Base-by-base conservation (phyloP, 345 rosid genomes). In the Combretum micranthum region DNA sequence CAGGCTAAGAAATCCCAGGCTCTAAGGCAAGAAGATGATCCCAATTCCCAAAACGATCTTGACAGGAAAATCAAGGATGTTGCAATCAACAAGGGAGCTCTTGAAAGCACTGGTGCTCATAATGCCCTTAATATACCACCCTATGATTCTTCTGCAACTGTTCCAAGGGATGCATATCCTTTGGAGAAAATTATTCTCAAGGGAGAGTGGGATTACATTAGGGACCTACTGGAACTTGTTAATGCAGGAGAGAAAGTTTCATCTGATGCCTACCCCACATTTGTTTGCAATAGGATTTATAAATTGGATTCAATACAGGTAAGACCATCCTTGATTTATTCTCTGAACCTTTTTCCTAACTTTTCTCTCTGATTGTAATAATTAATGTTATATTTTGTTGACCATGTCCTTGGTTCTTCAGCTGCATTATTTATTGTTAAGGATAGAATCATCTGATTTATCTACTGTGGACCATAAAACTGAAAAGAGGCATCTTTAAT, bases 61-160 rank as follows among this genome's bases (percentile, higher is more conserved):
- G 86, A 65, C 6, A 54, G 47, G 64, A 69, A 78, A 69, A 77
- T 85, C 47, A 71, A 71, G 52, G 57, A 74, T 12, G 70, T 74
- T 13, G 63, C 65, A 16, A 67, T 77, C 45, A 83, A 89, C 56
- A 59, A 64, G 69, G 83, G 67, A 55, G 91, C 94, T 67, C 86
- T 82, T 60, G 84, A 71, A 63, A 66, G 53, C 50, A 74, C 81
- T 7, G 60, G 25, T 59, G 60, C 83, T 10, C 70, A 57, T 42
- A 59, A 63, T 53, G 59, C 81, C 32, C 96, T 77, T 55, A 87
- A 89, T 67, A 78, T 87, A 62, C 97, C 97, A 9, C 91, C 90
- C 15, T 67, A 85, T 37, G 59, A 89, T 55, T 57, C 68, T 17
- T 69, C 77, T 59, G 94, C 97, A 20, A 56, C 83, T 1, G 61